Evolutionary conservation across 148 eudicot genomes (phyloP), one percentile per base, ranked within the genome.

Genomic region (Nyssa sinensis): DNA sequence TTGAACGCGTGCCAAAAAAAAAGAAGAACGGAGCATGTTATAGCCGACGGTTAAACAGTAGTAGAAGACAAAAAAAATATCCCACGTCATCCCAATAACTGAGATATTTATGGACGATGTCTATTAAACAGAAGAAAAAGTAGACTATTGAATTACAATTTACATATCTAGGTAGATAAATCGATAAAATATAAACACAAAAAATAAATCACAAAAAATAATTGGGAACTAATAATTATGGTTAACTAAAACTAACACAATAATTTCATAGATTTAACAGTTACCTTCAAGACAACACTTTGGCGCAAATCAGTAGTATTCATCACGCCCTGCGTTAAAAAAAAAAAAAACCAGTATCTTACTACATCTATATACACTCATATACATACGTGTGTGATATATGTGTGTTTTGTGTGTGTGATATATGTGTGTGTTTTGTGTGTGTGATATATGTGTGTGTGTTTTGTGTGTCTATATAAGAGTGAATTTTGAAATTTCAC

Each of bases 211-310:
- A 10, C 6, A 12, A 0, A 39, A 7, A 12, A 3, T 14, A 11
- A 44, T 3, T 44, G 3, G 17, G 16, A 44, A 44, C 51, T 14
- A 13, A 12, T 44, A 44, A 44, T 44, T n/a, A n/a, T n/a, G n/a
- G n/a, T n/a, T 12, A 44, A 44, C 51, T 11, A 44, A 44, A 55
- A 19, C 24, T 19, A 55, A 33, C n/a, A 39, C 17, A 57, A 33
- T 31, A 62, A 34, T 33, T 30, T 28, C 51, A 47, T 60, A 59
- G 25, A 61, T 10, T 58, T 28, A 27, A 7, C 47, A 51, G 21
- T 67, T 79, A 86, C 90, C 90, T 84, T 82, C 44, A 84, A 19
- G 19, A 60, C 61, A 62, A 73, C 19, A 75, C 5, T 14, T 5
- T 53, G 77, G 37, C 76, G 81, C 64, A 51, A 78, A 78, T 60